Evolutionary conservation across 2,329 filamentous ascomycete species (phyloP).

Genomic region (Ophiosphaerella narmari): DNA sequence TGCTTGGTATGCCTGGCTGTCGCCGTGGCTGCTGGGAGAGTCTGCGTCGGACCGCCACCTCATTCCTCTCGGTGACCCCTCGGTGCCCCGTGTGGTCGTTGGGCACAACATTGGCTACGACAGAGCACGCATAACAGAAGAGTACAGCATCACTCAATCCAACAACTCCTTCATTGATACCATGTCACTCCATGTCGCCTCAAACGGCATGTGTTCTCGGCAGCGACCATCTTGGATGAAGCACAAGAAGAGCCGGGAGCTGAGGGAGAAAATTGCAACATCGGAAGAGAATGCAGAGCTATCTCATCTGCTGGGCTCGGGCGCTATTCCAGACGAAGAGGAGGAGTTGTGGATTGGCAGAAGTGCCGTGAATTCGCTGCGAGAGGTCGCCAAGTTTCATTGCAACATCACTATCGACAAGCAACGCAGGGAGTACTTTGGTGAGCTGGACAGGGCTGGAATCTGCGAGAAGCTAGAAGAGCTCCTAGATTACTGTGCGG

Average conservation of each 20-base stretch:
- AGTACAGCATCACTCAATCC: slow-evolving; percentile 83
- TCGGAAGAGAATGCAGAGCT: slow-evolving; percentile 74
- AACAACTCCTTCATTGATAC: slow-evolving; percentile 91
- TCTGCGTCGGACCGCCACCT: slow-evolving; percentile 77
- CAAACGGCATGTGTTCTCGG: slow-evolving; percentile 98
- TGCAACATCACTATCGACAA: slow-evolving; percentile 93
- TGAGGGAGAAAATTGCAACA: slow-evolving; percentile 77
- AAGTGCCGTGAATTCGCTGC: slow-evolving; percentile 91
- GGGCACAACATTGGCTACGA: slow-evolving; percentile 98
- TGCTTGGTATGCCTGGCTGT: slow-evolving; percentile 97
- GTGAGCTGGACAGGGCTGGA: slow-evolving; percentile 73
- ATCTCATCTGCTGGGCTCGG: slow-evolving; percentile 69
- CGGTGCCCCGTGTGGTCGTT: slow-evolving; percentile 75
- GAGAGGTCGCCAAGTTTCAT: slow-evolving; percentile 96
- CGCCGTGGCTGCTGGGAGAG: slow-evolving; percentile 90
- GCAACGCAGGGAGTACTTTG: slow-evolving; percentile 81
- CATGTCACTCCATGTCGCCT: slow-evolving; percentile 96
- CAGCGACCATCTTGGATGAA: slow-evolving; percentile 98
- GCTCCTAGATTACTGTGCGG: slow-evolving; percentile 90
- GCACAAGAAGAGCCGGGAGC: slow-evolving; percentile 85
- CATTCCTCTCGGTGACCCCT: slow-evolving; percentile 81
- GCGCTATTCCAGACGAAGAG: slow-evolving; percentile 75
- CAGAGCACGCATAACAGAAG: slow-evolving; percentile 82
- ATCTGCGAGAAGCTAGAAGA: slow-evolving; percentile 75
- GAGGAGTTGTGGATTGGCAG: slow-evolving; percentile 94